Evolutionary conservation across 768 basidiomycete genomes (phyloP).

Genomic region (Neoboletus brunneissimus): DNA sequence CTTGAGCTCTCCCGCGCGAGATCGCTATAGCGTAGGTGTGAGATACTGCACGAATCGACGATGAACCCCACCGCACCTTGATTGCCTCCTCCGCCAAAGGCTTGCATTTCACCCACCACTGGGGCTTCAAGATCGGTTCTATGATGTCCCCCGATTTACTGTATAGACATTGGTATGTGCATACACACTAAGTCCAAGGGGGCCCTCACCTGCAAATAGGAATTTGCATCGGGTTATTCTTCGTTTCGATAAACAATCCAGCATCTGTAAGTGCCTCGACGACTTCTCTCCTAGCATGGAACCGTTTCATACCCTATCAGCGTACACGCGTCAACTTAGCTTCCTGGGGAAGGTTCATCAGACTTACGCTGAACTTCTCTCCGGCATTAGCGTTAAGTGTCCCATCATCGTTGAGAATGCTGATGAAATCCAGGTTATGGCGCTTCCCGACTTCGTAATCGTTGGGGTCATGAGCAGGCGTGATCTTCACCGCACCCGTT

Average conservation of each 20-base stretch:
- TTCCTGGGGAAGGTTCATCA: background rate
- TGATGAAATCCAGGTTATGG: slow-evolving; percentile 89
- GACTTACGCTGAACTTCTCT: slow-evolving; percentile 60
- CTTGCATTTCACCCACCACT: slow-evolving; percentile 98
- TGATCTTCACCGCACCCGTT: slow-evolving; percentile 98
- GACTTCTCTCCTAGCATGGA: slow-evolving; percentile 85
- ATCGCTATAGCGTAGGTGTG: slow-evolving; percentile 54
- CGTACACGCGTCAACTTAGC: background rate
- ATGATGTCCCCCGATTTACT: slow-evolving; percentile 97
- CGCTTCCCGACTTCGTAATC: slow-evolving; percentile 93
- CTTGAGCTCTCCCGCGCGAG: slow-evolving; percentile 78
- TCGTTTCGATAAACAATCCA: slow-evolving; percentile 85
- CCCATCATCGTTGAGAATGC: slow-evolving; percentile 94
- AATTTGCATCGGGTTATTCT: slow-evolving; percentile 97
- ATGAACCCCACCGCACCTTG: no score
- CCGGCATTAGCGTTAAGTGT: slow-evolving; percentile 92
- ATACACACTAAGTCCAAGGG: background rate
- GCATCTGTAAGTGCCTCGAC: slow-evolving; percentile 79
- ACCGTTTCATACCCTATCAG: slow-evolving; percentile 89
- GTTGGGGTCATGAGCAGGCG: slow-evolving; percentile 95
- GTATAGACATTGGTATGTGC: slow-evolving; percentile 4
- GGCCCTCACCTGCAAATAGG: slow-evolving; percentile 76
- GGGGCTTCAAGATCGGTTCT: slow-evolving; percentile 92
- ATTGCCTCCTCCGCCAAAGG: slow-evolving; percentile 88
- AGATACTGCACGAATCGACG: background rate